phyloP scores from a whole-genome alignment of 2,329 filamentous ascomycete genomes.

The Apiospora hydei region DNA sequence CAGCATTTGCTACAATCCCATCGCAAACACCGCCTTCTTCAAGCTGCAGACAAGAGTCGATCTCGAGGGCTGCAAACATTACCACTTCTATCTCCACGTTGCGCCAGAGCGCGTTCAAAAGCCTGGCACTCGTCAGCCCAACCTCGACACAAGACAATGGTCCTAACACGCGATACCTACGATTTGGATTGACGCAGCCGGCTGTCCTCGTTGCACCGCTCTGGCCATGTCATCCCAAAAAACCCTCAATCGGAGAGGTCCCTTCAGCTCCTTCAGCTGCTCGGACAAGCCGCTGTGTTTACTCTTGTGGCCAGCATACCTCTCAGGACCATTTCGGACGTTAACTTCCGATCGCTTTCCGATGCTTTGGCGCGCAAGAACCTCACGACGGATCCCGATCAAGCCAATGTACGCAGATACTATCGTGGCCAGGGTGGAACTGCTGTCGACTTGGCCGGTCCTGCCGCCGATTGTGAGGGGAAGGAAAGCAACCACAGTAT shows the following conservation, averaged over 20 bases:
- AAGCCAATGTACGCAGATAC: slow-evolving; percentile 22
- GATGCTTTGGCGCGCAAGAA: background rate
- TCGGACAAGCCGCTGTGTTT: background rate
- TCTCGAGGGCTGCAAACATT: slow-evolving; percentile 24
- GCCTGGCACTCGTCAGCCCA: background rate
- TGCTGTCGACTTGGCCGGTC: background rate
- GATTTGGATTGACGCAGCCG: background rate
- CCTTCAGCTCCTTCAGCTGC: background rate
- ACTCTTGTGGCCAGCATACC: slow-evolving; percentile 12
- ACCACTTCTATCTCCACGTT: slow-evolving; percentile 21
- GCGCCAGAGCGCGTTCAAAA: slow-evolving; percentile 21
- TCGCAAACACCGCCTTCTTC: slow-evolving; percentile 13
- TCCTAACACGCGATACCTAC: slow-evolving; percentile 4
- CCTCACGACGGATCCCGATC: slow-evolving; percentile 11
- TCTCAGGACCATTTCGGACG: slow-evolving; percentile 6
- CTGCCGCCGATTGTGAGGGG: background rate
- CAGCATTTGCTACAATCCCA: slow-evolving; percentile 12
- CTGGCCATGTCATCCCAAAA: slow-evolving; percentile 21
- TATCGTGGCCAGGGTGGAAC: slow-evolving; percentile 24
- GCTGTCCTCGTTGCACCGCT: slow-evolving; percentile 9
- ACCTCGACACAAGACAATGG: background rate
- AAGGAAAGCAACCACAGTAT: background rate
- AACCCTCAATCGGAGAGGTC: background rate
- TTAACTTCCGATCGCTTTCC: slow-evolving; percentile 16
- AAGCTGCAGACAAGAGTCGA: slow-evolving; percentile 22